Percentiles rank a stretch among this genome's conserved stretches.
Evolutionary conservation across 2,329 filamentous ascomycete genomes (phyloP).

Genomic region (Penicillium sp.): DNA sequence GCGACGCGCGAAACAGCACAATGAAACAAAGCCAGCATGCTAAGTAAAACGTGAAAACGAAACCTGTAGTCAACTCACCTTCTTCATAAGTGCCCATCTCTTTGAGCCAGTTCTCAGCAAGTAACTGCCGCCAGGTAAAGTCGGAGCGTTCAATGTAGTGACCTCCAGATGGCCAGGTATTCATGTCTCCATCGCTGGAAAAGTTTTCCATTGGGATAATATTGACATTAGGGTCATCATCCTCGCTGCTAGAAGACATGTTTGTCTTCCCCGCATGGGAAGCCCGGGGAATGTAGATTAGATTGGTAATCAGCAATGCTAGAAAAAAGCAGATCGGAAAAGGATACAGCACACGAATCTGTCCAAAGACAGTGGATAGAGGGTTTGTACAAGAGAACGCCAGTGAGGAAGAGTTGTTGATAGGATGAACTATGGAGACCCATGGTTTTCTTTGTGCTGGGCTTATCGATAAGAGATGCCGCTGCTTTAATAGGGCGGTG

Average conservation of each 20-base stretch:
- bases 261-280: not conserved
- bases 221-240: constrained; percentile 24
- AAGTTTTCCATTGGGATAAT: constrained; percentile 36
- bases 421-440: not conserved
- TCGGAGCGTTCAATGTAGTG: constrained; percentile 33
- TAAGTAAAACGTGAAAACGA: not conserved
- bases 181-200: constrained; percentile 42
- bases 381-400: not conserved
- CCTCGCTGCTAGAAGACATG: constrained; percentile 12
- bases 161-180: constrained; percentile 37
- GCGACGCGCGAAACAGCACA: not conserved
- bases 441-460: not conserved
- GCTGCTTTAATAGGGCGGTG: not conserved
- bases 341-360: not conserved
- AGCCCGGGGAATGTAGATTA: not conserved
- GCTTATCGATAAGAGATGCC: constrained; percentile 4
- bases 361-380: not conserved
- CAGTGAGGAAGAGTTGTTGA: not conserved
- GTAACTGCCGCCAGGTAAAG: constrained; percentile 47
- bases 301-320: not conserved
- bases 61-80: constrained; percentile 30
- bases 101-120: constrained; percentile 52
- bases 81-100: constrained; percentile 39
- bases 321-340: not conserved
- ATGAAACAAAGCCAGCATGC: not conserved